Conservation (phyloP, 768 basidiomycete species). For the Chiua virens region DNA sequence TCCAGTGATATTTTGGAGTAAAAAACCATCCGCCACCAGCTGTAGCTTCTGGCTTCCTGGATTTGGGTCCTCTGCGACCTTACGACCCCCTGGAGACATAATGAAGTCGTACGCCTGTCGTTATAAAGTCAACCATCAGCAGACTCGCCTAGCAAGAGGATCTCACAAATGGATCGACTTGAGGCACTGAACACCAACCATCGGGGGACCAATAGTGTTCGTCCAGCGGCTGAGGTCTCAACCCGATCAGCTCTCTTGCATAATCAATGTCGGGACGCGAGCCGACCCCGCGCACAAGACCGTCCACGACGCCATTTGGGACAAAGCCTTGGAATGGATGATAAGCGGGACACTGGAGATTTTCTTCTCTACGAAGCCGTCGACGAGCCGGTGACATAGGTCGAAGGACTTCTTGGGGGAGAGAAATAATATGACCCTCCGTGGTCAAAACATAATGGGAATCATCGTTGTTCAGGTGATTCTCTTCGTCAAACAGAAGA, state of each 20-base stretch:
- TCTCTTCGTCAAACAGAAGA: slow-evolving; percentile 87
- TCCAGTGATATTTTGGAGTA: slow-evolving; percentile 76
- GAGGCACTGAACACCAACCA: slow-evolving; percentile 77
- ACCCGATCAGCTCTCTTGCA: slow-evolving; percentile 65
- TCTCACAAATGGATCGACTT: slow-evolving; percentile 66
- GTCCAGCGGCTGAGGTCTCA: slow-evolving; percentile 49
- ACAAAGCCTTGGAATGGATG: slow-evolving; percentile 39
- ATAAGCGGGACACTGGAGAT: slow-evolving; percentile 76
- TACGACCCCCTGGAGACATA: slow-evolving; percentile 56
- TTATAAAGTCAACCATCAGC: neutral
- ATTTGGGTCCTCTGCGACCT: slow-evolving; percentile 63
- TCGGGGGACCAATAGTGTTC: slow-evolving; percentile 59
- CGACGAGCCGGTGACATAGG: slow-evolving; percentile 58
- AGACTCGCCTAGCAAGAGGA: slow-evolving; percentile 6
- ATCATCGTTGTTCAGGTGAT: slow-evolving; percentile 69
- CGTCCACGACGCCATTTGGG: slow-evolving; percentile 34
- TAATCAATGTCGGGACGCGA: slow-evolving; percentile 80
- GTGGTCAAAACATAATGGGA: slow-evolving; percentile 93
- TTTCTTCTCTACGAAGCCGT: slow-evolving; percentile 61
- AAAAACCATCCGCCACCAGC: slow-evolving; percentile 63
- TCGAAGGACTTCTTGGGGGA: slow-evolving; percentile 55
- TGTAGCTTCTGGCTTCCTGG: slow-evolving; percentile 68
- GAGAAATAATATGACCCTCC: slow-evolving; percentile 85
- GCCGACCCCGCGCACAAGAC: slow-evolving; percentile 67
- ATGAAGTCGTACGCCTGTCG: slow-evolving; percentile 80